Base-by-base conservation (phyloP, 441 rosid species). In the Cnidoscolus chayamansa region DNA sequence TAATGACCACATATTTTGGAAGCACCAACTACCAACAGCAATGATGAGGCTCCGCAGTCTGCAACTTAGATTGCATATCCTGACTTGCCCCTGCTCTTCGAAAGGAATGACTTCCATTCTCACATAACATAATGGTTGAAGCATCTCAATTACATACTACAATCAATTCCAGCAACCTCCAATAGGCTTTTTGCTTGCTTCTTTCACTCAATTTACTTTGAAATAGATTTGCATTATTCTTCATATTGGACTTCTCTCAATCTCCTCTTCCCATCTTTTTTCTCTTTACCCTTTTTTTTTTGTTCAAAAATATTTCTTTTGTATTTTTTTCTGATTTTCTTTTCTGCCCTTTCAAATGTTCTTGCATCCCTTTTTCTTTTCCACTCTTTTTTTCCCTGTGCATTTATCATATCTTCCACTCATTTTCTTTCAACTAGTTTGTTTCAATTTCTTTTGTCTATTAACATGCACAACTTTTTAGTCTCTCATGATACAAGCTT, bases 1-100 rank as follows among this genome's bases (percentile, higher is more conserved):
- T 74, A 81, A 68, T 53, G 72, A 81, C 72, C 77, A 80, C n/a
- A 79, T 63, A 74, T 77, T 68, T 76, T 66, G 30, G 81, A 79
- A 75, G 81, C 80, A 75, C 76, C 83, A 74, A 74, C 75, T 79
- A 73, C 66, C 84, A 74, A 74, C 86, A 83, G 77, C 84, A 73
- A 75, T 76, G 80, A 71, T 54, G 77, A 81, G 76, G 76, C 84
- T 83, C 81, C 48, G 83, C 74, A 72, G 75, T 83, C 82, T 57
- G 82, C 75, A 72, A 74, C 55, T 66, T 82, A 75, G 75, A 80
- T 68, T 53, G 83, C 81, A 79, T 63, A 32, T 25, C 68, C 74
- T 54, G 75, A 70, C 66, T 74, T 77, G 81, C 76, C 76, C 73
- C 70, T 37, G 75, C 77, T 81, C 84, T 75, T 80, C 72, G 65